These are phyloP conservation scores for Phoenix dactylifera DNA, from an alignment of 176 grass and related monocot species.

Conservation along the genomic window DNA sequence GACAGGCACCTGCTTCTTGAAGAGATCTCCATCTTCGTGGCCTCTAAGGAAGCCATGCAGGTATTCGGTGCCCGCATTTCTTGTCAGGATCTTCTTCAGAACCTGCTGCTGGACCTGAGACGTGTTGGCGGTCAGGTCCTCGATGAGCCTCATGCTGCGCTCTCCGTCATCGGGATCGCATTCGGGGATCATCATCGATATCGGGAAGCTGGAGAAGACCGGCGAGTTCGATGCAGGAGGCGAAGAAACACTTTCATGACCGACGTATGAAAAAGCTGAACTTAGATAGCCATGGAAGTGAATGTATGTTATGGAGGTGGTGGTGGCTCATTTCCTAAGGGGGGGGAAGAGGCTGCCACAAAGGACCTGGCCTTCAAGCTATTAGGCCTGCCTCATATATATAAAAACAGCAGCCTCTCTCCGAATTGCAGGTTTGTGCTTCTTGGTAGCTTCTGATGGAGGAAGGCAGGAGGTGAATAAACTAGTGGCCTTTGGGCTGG, in stretches of 20 bases:
- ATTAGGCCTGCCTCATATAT: background rate
- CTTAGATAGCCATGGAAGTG: too few relatives aligned
- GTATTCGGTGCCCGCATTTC: slow-evolving; percentile 54
- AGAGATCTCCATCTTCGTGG: background rate
- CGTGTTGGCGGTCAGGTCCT: slow-evolving; percentile 52
- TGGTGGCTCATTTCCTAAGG: too few relatives aligned
- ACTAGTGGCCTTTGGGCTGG: slow-evolving; percentile 21
- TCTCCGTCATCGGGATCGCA: slow-evolving; percentile 46
- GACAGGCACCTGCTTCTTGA: slow-evolving; percentile 50
- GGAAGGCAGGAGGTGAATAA: slow-evolving; percentile 12
- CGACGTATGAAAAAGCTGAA: too few relatives aligned
- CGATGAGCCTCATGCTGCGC: slow-evolving; percentile 37
- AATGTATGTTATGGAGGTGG: too few relatives aligned
- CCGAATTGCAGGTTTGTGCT: slow-evolving; percentile 13
- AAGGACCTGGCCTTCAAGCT: too few relatives aligned
- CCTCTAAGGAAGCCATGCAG: slow-evolving; percentile 36
- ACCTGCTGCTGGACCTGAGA: slow-evolving; percentile 40
- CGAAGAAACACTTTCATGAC: background rate
- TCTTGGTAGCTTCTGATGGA: slow-evolving; percentile 16
- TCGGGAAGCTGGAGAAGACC: background rate
- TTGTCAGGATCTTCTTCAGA: slow-evolving; percentile 40
- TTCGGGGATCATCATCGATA: slow-evolving; percentile 27
- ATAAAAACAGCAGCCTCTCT: background rate
- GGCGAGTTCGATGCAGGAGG: background rate
- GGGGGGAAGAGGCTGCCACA: too few relatives aligned